Evolutionary conservation across 768 basidiomycete species (phyloP).

Genomic region (Calocybe indica): DNA sequence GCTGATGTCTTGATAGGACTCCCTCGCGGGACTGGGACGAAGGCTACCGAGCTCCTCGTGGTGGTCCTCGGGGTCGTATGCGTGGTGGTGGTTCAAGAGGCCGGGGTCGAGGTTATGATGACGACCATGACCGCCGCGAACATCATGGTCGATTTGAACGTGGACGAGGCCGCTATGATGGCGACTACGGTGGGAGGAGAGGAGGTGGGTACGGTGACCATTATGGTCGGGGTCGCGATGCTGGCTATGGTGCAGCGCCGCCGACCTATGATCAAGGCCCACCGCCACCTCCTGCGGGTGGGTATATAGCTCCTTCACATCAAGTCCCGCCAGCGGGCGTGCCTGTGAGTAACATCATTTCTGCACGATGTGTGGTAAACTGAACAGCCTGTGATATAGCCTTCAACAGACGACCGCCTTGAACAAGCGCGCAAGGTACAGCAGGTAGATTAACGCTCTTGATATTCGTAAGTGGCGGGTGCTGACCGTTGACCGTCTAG

Average conservation of each 20-base stretch:
- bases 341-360: slow-evolving; percentile 11
- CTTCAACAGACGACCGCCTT: slow-evolving; percentile 58
- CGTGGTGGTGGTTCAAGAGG: slow-evolving; percentile 36
- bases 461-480: background rate
- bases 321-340: slow-evolving; percentile 8
- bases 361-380: background rate
- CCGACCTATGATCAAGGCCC: slow-evolving; percentile 16
- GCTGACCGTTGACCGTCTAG: background rate
- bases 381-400: background rate
- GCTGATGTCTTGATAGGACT: background rate
- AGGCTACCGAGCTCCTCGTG: slow-evolving; percentile 27
- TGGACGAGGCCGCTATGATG: slow-evolving; percentile 32
- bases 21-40: slow-evolving; percentile 23
- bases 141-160: slow-evolving; percentile 40
- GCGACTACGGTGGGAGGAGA: slow-evolving; percentile 25
- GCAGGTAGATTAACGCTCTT: slow-evolving; percentile 36
- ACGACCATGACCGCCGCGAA: slow-evolving; percentile 38
- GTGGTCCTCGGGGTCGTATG: slow-evolving; percentile 37
- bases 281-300: slow-evolving; percentile 12
- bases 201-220: slow-evolving; percentile 40
- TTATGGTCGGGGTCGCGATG: slow-evolving; percentile 25
- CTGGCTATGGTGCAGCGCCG: slow-evolving; percentile 26
- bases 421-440: slow-evolving; percentile 88
- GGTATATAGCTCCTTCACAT: slow-evolving; percentile 26
- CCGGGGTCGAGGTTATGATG: slow-evolving; percentile 39